These are phyloP conservation scores for Paxillus ammoniavirescens DNA, from an alignment of 768 basidiomycete genomes.

Conservation along the genomic window DNA sequence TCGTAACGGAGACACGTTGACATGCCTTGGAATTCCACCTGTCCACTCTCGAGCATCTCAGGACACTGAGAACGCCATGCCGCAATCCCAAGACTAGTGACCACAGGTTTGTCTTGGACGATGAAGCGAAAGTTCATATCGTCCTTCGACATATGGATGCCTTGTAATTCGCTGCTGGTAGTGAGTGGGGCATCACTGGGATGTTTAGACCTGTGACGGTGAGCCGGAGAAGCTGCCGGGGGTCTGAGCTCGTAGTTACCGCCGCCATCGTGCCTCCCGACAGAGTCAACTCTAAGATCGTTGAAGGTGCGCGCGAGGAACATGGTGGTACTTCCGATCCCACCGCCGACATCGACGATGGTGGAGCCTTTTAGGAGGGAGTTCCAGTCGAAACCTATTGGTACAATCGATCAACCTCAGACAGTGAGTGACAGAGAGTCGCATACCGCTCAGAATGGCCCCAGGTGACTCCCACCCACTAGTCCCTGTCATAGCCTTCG, in stretches of 20 bases:
- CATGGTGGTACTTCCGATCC: constrained; percentile 56
- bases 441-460: constrained; percentile 53
- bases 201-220: not conserved
- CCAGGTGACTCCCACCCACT: constrained; percentile 68
- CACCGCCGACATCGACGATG: constrained; percentile 70
- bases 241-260: not conserved
- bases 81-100: constrained; percentile 51
- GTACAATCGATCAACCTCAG: not conserved
- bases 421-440: not conserved
- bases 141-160: constrained; percentile 9
- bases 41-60: constrained; percentile 52
- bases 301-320: constrained; percentile 40
- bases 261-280: constrained; percentile 1
- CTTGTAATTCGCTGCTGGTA: constrained; percentile 4
- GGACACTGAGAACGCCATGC: constrained; percentile 63
- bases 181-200: constrained; percentile 1
- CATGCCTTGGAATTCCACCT: constrained; percentile 52
- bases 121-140: constrained; percentile 43
- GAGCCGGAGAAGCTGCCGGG: not conserved
- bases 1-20: not conserved
- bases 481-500: constrained; percentile 74
- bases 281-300: not conserved
- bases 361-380: constrained; percentile 47
- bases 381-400: constrained; percentile 57
- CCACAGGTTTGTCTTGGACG: constrained; percentile 60